Percentiles rank a stretch among this genome's conserved stretches.
Conservation (phyloP, 805 yeast genomes). For the Lipomyces starkeyi region DNA sequence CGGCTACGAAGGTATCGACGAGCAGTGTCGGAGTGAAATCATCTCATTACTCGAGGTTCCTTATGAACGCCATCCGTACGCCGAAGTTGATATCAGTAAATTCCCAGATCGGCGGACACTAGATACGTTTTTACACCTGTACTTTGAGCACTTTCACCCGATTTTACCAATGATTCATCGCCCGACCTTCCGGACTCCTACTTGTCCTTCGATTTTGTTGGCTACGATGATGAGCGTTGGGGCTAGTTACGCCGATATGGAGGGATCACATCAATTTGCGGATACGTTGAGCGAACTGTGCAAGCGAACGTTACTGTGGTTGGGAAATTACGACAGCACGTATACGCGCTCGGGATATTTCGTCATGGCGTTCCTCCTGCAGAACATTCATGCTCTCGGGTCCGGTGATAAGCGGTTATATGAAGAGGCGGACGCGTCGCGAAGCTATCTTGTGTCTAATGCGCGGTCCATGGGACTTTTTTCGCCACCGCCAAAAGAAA, state of each 20-base stretch:
- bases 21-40: constrained; percentile 20
- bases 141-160: constrained; percentile 35
- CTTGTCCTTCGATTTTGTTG: constrained; percentile 33
- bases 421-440: constrained; percentile 38
- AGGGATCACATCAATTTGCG: constrained; percentile 37
- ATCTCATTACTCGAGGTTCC: constrained; percentile 21
- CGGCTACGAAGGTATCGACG: constrained; percentile 15
- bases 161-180: constrained; percentile 38
- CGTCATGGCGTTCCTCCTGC: constrained; percentile 36
- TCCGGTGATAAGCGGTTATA: constrained; percentile 37
- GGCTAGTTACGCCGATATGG: constrained; percentile 37
- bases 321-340: constrained; percentile 27
- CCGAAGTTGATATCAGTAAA: constrained; percentile 28
- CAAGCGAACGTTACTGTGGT: constrained; percentile 35
- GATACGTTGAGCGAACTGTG: constrained; percentile 38
- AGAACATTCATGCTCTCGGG: constrained; percentile 39
- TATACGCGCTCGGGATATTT: constrained; percentile 36
- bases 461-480: constrained; percentile 38
- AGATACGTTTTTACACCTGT: constrained; percentile 34
- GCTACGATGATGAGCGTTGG: constrained; percentile 39
- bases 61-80: constrained; percentile 20
- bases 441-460: constrained; percentile 34
- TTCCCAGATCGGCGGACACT: constrained; percentile 37
- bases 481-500: constrained; percentile 14
- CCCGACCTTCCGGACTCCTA: constrained; percentile 30